Base-by-base conservation (phyloP, 495 filamentous ascomycete species). In the Trichoderma erinaceum region DNA sequence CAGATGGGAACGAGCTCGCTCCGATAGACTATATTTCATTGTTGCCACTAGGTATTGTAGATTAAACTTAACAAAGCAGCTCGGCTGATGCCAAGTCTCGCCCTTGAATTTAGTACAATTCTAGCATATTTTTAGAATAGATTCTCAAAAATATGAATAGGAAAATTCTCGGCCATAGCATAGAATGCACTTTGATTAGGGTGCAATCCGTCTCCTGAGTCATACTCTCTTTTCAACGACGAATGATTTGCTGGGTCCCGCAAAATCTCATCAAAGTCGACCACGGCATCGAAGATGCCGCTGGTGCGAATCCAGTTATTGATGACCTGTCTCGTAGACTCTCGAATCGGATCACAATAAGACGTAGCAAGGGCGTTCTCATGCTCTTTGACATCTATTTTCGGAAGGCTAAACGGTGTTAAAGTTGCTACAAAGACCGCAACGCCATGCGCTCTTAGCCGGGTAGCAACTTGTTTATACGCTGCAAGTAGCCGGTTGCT, bases 141-240 rank as follows among this genome's bases (percentile, higher is more conserved):
- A 4, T 66, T 69, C 48, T 66, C 50, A 68, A 89, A 85, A 52
- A 88, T 29, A 16, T 73, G 74, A 69, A 88, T 63, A 25, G 83
- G 83, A 69, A 89, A 87, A 69, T 15, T 18, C 0, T 81, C 77
- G 0, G 85, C 88, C 75, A 91, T 79, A 0, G 76, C 81, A 70
- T 83, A 71, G 74, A 85, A 91, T 8, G 83, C 88, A 11, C 67
- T 74, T 18, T 76, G 79, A 73, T 85, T 89, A 11, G 86, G 81
- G 78, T 91, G 88, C 70, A 91, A 72, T 71, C 82, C 83, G 76
- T 91, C 88, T 0, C 88, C 88, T 12, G 80, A 81, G 66, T 90
- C 80, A 74, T 79, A 88, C 67, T 78, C 70, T 32, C 61, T 65
- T 52, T 69, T 70, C 69, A 90, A 70, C 72, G 77, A 70, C 41